phyloP scores from a whole-genome alignment of 306 rosid genomes.

The Ceratonia siliqua region DNA sequence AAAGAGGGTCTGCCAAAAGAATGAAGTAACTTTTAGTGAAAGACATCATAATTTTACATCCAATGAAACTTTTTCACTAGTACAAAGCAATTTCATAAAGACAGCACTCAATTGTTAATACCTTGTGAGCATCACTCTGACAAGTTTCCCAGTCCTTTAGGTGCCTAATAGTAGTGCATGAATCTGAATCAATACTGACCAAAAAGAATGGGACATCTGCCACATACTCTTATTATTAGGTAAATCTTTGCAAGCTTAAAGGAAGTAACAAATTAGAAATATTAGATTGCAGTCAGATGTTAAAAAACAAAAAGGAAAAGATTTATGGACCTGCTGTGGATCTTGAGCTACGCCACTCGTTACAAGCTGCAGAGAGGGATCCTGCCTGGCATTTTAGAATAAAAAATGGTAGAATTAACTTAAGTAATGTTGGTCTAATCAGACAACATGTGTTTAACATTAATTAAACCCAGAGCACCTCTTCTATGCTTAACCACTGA shows the following conservation, averaged over 20 bases:
- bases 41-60: constrained; percentile 18
- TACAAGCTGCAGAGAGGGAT: constrained; percentile 77
- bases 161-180: constrained; percentile 63
- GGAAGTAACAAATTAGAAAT: not conserved
- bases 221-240: constrained; percentile 37
- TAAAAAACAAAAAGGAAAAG: constrained; percentile 7
- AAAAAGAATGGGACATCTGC: constrained; percentile 89
- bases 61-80: constrained; percentile 18
- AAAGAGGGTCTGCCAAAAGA: constrained; percentile 68
- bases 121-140: constrained; percentile 64
- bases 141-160: constrained; percentile 79
- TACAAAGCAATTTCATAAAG: constrained; percentile 24
- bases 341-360: constrained; percentile 79
- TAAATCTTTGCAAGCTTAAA: constrained; percentile 15
- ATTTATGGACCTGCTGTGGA: constrained; percentile 60
- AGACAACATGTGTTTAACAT: constrained; percentile 5
- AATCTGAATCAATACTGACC: constrained; percentile 58
- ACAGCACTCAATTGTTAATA: constrained; percentile 33
- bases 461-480: constrained; percentile 53
- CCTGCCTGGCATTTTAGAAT: constrained; percentile 55
- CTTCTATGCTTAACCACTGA: constrained; percentile 60
- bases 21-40: constrained; percentile 38
- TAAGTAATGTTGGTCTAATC: constrained; percentile 14
- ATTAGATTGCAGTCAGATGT: not conserved
- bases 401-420: constrained; percentile 11